phyloP scores from a whole-genome alignment of 768 basidiomycete species.

The Termitomyces sp. region DNA sequence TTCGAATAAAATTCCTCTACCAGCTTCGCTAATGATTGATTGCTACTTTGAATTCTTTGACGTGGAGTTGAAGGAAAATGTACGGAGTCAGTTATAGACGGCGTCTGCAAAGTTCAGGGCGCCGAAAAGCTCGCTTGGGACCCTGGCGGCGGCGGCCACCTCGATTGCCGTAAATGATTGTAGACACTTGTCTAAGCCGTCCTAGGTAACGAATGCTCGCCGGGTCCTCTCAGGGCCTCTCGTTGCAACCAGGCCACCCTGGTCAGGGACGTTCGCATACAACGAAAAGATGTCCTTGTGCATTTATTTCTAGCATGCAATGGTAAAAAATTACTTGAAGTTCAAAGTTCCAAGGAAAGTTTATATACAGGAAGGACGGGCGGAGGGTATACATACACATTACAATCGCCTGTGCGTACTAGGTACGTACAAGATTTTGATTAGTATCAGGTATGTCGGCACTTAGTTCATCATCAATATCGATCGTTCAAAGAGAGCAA shows the following conservation, averaged over 20 bases:
- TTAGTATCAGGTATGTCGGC: neutral
- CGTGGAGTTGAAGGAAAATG: neutral
- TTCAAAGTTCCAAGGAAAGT: neutral
- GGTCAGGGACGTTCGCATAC: neutral
- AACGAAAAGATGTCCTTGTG: neutral
- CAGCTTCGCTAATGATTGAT: neutral
- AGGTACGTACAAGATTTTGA: neutral
- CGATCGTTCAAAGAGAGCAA: conserved; percentile 4
- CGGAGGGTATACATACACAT: neutral
- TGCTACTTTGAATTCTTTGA: neutral
- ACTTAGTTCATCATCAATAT: neutral
- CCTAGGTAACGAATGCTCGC: neutral
- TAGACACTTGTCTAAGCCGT: too few relatives aligned
- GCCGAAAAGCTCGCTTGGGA: neutral
- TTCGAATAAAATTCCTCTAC: too few relatives aligned
- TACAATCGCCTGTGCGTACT: neutral
- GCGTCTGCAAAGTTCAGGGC: neutral
- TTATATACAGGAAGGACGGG: neutral
- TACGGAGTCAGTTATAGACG: neutral
- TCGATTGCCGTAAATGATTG: neutral
- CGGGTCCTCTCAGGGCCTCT: neutral
- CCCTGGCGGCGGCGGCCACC: neutral
- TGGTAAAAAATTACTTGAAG: too few relatives aligned
- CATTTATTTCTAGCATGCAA: neutral
- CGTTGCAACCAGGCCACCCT: neutral